Conservation (phyloP, 2,329 filamentous ascomycete genomes). For the Coniochaeta ligniaria region DNA sequence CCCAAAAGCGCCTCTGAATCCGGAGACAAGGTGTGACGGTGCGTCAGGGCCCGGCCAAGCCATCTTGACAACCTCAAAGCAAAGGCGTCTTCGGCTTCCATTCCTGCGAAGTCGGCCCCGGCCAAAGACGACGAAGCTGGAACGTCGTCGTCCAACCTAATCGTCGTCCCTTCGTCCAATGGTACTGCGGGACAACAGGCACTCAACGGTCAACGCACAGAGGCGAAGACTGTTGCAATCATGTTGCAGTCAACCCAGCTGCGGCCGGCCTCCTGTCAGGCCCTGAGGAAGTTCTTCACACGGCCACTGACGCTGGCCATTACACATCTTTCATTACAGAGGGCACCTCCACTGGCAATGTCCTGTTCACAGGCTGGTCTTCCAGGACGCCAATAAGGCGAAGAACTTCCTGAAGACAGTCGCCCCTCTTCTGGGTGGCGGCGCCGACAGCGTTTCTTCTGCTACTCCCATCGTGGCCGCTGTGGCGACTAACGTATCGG, state of each 20-base stretch:
- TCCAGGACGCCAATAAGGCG: background rate
- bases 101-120: background rate
- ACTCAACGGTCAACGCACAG: background rate
- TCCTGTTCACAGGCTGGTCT: background rate
- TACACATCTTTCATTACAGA: too few relatives aligned
- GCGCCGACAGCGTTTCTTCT: background rate
- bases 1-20: too few relatives aligned
- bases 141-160: background rate
- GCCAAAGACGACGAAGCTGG: background rate
- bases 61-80: background rate
- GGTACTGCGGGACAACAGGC: background rate
- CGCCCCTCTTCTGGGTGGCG: background rate
- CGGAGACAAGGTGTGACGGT: too few relatives aligned
- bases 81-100: background rate
- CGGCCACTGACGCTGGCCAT: background rate
- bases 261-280: background rate
- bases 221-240: background rate
- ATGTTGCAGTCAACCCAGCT: background rate
- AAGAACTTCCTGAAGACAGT: background rate
- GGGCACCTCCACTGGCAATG: background rate
- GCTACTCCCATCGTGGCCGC: background rate
- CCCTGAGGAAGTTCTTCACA: background rate
- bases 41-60: background rate
- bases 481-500: background rate
- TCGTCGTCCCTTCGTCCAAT: background rate